Conservation (phyloP, 495 filamentous ascomycete genomes). For the Aspergillus carlsbadensis region DNA sequence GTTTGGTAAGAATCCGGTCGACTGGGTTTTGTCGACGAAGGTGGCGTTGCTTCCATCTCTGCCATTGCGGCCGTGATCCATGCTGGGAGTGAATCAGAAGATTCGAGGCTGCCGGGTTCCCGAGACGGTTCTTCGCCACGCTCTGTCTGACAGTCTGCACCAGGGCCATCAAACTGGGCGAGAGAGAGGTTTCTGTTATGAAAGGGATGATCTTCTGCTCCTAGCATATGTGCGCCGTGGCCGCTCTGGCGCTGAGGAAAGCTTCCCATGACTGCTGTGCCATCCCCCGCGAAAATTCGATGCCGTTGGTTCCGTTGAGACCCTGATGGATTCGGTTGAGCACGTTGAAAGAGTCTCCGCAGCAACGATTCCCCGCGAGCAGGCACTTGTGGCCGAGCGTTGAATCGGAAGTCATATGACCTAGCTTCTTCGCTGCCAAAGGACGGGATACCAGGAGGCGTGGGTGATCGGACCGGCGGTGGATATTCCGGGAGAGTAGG, state of each 20-base stretch:
- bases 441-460: constrained; percentile 48
- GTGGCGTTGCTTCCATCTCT: background rate
- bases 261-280: constrained; percentile 37
- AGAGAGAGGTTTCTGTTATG: constrained; percentile 26
- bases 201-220: constrained; percentile 38
- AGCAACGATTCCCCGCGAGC: constrained; percentile 14
- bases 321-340: constrained; percentile 11
- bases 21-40: background rate
- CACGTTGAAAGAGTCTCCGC: constrained; percentile 30
- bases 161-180: constrained; percentile 13
- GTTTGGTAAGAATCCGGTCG: constrained; percentile 5
- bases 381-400: constrained; percentile 3
- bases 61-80: background rate
- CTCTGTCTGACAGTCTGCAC: background rate
- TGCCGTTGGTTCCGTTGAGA: background rate
- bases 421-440: constrained; percentile 47
- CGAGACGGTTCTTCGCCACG: background rate
- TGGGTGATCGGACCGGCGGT: constrained; percentile 41
- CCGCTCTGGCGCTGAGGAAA: constrained; percentile 41
- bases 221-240: constrained; percentile 29
- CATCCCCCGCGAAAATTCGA: constrained; percentile 34
- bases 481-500: constrained; percentile 37
- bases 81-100: background rate
- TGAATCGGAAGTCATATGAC: constrained; percentile 30
- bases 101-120: background rate